These are phyloP conservation scores for Priceomyces castillae DNA, from an alignment of 805 yeast species.

Conservation along the genomic window DNA sequence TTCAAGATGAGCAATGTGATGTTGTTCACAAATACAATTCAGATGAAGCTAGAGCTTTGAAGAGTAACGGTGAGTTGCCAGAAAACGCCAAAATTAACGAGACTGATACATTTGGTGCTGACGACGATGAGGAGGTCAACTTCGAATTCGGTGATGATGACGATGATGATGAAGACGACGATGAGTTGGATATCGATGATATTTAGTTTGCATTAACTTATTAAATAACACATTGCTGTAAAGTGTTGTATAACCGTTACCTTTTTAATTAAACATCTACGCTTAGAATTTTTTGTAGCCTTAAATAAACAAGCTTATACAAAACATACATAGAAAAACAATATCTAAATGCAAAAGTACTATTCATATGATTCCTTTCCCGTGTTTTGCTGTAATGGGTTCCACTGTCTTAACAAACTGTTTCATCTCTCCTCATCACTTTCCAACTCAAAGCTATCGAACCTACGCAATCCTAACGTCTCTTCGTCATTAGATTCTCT, in stretches of 20 bases:
- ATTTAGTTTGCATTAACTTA: slow-evolving; percentile 47
- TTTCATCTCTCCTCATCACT: slow-evolving; percentile 36
- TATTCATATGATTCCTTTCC: background rate
- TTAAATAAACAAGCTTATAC: background rate
- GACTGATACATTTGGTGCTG: slow-evolving; percentile 95
- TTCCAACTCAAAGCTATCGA: slow-evolving; percentile 56
- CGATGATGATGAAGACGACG: slow-evolving; percentile 70
- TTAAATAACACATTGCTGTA: background rate
- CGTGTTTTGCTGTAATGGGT: background rate
- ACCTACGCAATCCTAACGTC: slow-evolving; percentile 54
- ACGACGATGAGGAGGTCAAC: slow-evolving; percentile 95
- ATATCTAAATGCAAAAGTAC: background rate
- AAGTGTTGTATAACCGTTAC: slow-evolving; percentile 1
- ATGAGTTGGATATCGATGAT: slow-evolving; percentile 88
- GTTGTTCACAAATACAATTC: slow-evolving; percentile 95
- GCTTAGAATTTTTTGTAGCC: background rate
- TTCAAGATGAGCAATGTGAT: slow-evolving; percentile 98
- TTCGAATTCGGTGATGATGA: slow-evolving; percentile 96
- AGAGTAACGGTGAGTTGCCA: slow-evolving; percentile 94
- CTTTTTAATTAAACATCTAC: slow-evolving; percentile 2
- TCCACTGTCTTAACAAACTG: background rate
- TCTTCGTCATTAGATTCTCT: slow-evolving; percentile 46
- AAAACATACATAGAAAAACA: background rate
- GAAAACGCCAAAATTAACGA: slow-evolving; percentile 96
- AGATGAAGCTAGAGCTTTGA: slow-evolving; percentile 96